phyloP scores from a whole-genome alignment of 192 early-diverging fungal species.

The Coemansia sp. region DNA sequence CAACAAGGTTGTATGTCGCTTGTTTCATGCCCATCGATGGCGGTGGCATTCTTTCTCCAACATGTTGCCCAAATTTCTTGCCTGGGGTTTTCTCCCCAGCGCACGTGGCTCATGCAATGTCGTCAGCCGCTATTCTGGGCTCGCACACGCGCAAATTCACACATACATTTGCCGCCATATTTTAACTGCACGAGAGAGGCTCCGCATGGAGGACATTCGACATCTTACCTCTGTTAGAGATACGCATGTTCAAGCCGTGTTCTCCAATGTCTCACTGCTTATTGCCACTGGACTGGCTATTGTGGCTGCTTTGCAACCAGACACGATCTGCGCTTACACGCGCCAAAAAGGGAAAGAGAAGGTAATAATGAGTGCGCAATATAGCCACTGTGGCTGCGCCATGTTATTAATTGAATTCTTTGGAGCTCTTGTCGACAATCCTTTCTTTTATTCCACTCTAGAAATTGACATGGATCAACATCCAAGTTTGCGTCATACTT shows the following conservation, averaged over 20 bases:
- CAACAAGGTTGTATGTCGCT: neutral
- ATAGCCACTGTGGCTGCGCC: neutral
- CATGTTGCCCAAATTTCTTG: neutral
- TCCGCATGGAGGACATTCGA: neutral
- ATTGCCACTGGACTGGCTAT: neutral
- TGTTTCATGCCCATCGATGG: neutral
- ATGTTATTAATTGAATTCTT: neutral
- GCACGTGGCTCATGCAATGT: conserved; percentile 3
- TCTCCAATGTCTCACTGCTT: neutral
- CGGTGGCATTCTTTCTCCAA: neutral
- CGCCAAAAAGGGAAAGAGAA: neutral
- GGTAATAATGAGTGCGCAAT: neutral
- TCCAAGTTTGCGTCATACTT: conserved; percentile 1
- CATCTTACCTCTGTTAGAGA: neutral
- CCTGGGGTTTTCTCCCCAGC: neutral
- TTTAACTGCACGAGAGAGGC: neutral
- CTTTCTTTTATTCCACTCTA: neutral
- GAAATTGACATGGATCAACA: neutral
- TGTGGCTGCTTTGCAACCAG: neutral
- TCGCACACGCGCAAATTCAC: neutral
- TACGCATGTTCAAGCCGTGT: neutral
- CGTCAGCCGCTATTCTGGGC: neutral
- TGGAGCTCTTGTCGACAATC: neutral
- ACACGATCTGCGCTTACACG: neutral
- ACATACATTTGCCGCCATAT: neutral